These are phyloP conservation scores for Globisporangium sylvaticum DNA, from an alignment of 352 stramenopile genomes.

Conservation along the genomic window DNA sequence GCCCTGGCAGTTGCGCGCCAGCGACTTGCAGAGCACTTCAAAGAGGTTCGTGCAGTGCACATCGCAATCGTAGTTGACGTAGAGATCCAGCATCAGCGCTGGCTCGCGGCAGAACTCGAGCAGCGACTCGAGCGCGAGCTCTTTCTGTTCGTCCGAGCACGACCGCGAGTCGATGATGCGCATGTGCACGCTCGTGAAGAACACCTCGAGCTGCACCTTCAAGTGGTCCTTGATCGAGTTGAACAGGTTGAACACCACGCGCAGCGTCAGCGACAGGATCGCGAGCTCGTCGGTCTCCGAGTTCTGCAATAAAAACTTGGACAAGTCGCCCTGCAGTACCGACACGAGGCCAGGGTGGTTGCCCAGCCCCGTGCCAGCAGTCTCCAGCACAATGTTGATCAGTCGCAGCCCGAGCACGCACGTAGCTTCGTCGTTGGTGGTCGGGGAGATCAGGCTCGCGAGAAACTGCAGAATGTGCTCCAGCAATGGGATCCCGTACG, in stretches of 20 bases:
- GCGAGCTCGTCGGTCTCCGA: conserved; percentile 93
- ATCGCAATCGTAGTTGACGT: conserved; percentile 99
- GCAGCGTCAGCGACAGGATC: conserved; percentile 89
- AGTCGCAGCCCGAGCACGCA: conserved; percentile 90
- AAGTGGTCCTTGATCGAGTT: conserved; percentile 98
- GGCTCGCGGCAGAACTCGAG: conserved; percentile 98
- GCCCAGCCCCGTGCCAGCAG: conserved; percentile 80
- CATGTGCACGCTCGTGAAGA: conserved; percentile 97
- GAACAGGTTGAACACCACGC: conserved; percentile 99
- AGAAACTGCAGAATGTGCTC: conserved; percentile 94
- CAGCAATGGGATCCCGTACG: conserved; percentile 88
- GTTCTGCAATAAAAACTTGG: conserved; percentile 95
- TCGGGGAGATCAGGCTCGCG: conserved; percentile 90
- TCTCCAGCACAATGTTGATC: conserved; percentile 98
- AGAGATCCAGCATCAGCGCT: conserved; percentile 97
- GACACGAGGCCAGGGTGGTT: conserved; percentile 79
- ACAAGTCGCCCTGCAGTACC: conserved; percentile 93
- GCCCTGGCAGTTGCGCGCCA: conserved; percentile 85
- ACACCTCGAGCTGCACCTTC: conserved; percentile 99
- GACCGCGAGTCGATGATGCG: conserved; percentile 89
- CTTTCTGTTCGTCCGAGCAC: conserved; percentile 81
- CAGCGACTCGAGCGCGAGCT: conserved; percentile 90
- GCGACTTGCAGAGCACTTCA: conserved; percentile 93
- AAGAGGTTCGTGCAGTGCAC: conserved; percentile 99
- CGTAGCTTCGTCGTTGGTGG: conserved; percentile 86